A percentile compares a stretch with the other conserved stretches of the same genome.
Evolutionary conservation across 768 basidiomycete genomes (phyloP).

Genomic region (Lyophyllum decastes): DNA sequence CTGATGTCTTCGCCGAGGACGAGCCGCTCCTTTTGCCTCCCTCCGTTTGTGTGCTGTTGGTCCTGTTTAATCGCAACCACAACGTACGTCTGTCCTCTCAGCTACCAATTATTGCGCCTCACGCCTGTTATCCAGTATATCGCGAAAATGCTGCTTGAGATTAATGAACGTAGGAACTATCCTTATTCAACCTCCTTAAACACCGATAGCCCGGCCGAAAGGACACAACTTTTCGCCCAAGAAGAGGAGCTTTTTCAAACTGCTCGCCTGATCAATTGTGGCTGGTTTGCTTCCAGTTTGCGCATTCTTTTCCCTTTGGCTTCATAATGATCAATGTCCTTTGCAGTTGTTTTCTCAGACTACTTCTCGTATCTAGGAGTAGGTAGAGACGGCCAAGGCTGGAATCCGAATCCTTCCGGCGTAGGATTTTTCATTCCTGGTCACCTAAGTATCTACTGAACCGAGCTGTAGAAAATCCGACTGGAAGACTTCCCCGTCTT

Average conservation of each 20-base stretch:
- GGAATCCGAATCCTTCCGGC: conserved; percentile 76
- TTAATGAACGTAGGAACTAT: conserved; percentile 76
- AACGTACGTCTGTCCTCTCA: conserved; percentile 54
- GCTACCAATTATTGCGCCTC: neutral
- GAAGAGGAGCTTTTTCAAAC: conserved; percentile 85
- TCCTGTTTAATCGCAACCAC: conserved; percentile 86
- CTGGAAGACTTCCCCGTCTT: conserved; percentile 62
- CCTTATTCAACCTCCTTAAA: conserved; percentile 52
- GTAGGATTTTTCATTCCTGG: conserved; percentile 37
- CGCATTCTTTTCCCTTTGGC: neutral
- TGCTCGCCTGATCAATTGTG: conserved; percentile 74
- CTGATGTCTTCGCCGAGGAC: conserved; percentile 80
- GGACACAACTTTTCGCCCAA: conserved; percentile 44
- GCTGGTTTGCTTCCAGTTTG: conserved; percentile 69
- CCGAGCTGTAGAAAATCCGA: conserved; percentile 61
- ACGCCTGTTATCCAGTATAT: conserved; percentile 57
- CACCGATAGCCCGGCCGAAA: conserved; percentile 31
- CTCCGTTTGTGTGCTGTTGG: conserved; percentile 68
- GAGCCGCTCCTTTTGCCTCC: conserved; percentile 80
- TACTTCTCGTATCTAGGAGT: conserved; percentile 83
- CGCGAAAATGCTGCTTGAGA: conserved; percentile 71
- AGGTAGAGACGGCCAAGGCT: conserved; percentile 69
- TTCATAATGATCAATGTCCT: conserved; percentile 4
- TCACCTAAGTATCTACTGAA: neutral
- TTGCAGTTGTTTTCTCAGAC: conserved; percentile 68